Base-by-base conservation (phyloP, 768 basidiomycete species). In the Lactarius akahatsu region DNA sequence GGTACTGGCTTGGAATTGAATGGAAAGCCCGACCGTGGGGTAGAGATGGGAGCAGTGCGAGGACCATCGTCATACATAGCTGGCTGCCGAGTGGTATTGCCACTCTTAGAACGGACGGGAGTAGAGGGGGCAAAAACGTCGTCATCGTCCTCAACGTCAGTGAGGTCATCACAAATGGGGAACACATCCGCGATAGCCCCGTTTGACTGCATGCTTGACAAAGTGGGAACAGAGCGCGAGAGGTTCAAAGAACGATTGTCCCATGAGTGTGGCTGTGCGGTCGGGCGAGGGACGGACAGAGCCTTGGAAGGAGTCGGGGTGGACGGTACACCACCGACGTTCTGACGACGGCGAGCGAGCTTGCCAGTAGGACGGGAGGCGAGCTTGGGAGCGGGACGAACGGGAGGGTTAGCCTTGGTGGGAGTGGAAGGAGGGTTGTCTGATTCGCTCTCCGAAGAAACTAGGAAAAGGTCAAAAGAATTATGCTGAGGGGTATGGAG, bases 151-250 rank as follows among this genome's bases (percentile, higher is more conserved):
- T 70, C 69, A 5, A 77, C 78, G 55, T 87, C 86, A 47, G 82
- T 86, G 69, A 82, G 81, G 71, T 92, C 90, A 69, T 92, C 90
- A 70, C 90, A 91, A 55, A 92, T 77, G 3, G 88, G 90, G 75
- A 90, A 90, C 41, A 77, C 78, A 64, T 73, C 72, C 67, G 47
- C 68, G 69, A 50, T 75, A 57, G 70, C 66, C 59, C 73, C 74
- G 68, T 75, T 75, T 61, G 79, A 76, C 52, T 78, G 79, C 9
- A 79, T 75, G 32, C 57, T 60, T 23, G 59, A 70, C 57, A 67
- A 77, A 73, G 20, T 58, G 26, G 86, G 88, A 8, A 81, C 85
- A 1, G 86, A 89, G 69, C 80, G 81, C 26, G 82, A 83, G 15
- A 84, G 66, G 58, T 74, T 77, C 61, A 65, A 20, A 34, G 67